phyloP scores from a whole-genome alignment of 306 rosid species.

The Gillenia trifoliata region DNA sequence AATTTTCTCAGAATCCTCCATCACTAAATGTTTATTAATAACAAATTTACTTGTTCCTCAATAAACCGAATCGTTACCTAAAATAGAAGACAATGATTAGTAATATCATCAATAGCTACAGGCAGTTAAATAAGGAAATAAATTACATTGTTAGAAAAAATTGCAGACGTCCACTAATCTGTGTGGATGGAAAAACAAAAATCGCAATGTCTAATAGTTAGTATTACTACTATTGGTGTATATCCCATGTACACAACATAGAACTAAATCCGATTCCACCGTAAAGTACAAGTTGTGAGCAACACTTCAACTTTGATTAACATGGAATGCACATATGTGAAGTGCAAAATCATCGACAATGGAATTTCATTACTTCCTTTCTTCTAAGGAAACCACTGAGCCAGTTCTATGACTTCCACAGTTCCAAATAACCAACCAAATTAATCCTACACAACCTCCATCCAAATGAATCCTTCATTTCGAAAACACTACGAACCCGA shows the following conservation, averaged over 20 bases:
- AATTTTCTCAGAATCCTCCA: conserved; percentile 47
- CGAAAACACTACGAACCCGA: not conserved
- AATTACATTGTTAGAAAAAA: not conserved
- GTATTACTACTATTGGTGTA: not conserved
- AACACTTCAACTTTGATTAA: not conserved
- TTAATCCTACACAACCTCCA: not conserved
- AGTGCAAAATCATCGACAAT: not conserved
- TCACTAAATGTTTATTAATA: conserved; percentile 9
- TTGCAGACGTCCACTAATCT: not conserved
- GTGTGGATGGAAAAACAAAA: not conserved
- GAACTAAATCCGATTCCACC: not conserved
- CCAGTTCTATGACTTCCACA: not conserved
- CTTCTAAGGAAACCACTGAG: not conserved
- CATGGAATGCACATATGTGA: not conserved
- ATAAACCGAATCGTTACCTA: conserved; percentile 22
- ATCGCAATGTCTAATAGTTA: not conserved
- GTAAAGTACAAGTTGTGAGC: not conserved
- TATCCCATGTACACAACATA: not conserved
- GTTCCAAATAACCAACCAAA: not conserved
- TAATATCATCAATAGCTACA: not conserved
- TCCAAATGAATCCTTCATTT: not conserved
- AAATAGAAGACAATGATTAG: not conserved
- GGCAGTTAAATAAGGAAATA: not conserved
- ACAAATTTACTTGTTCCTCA: conserved; percentile 3
- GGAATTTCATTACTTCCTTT: not conserved